Evolutionary conservation across 2,329 filamentous ascomycete genomes (phyloP).

Genomic region (Trichophyton benhamiae): DNA sequence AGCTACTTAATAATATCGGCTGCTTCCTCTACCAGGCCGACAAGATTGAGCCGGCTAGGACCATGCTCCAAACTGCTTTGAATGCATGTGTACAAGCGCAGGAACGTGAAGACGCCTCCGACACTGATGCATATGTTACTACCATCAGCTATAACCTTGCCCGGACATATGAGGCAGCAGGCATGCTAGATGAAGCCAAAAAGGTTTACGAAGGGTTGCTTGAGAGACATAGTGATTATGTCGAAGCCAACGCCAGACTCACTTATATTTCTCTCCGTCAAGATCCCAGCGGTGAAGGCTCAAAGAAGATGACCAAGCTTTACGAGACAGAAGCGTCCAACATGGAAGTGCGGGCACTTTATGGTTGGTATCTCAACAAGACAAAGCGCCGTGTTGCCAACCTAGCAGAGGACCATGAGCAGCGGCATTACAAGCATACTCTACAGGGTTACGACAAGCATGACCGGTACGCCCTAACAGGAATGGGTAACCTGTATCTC

Average conservation of each 20-base stretch:
- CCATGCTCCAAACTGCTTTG: slow-evolving; percentile 84
- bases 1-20: slow-evolving; percentile 91
- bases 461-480: slow-evolving; percentile 88
- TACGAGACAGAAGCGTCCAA: slow-evolving; percentile 76
- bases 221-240: slow-evolving; percentile 78
- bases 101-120: slow-evolving; percentile 60
- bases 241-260: slow-evolving; percentile 75
- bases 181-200: slow-evolving; percentile 67
- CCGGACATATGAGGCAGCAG: slow-evolving; percentile 78
- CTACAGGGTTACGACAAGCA: slow-evolving; percentile 92
- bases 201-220: slow-evolving; percentile 80
- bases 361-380: slow-evolving; percentile 90
- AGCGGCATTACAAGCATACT: slow-evolving; percentile 92
- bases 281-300: slow-evolving; percentile 72
- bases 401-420: slow-evolving; percentile 77
- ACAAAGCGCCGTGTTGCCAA: slow-evolving; percentile 71
- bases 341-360: slow-evolving; percentile 80
- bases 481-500: slow-evolving; percentile 93
- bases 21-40: slow-evolving; percentile 89
- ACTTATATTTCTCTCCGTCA: slow-evolving; percentile 80
- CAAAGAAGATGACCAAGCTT: slow-evolving; percentile 71
- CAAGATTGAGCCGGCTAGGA: slow-evolving; percentile 64
- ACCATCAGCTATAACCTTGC: slow-evolving; percentile 96
- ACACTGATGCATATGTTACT: slow-evolving; percentile 83
- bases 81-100: slow-evolving; percentile 73